A percentile compares a stretch with the other conserved stretches of the same genome.
phyloP scores from a whole-genome alignment of 1,139 yeast genomes.

The Yamadazyma jaroonii region DNA sequence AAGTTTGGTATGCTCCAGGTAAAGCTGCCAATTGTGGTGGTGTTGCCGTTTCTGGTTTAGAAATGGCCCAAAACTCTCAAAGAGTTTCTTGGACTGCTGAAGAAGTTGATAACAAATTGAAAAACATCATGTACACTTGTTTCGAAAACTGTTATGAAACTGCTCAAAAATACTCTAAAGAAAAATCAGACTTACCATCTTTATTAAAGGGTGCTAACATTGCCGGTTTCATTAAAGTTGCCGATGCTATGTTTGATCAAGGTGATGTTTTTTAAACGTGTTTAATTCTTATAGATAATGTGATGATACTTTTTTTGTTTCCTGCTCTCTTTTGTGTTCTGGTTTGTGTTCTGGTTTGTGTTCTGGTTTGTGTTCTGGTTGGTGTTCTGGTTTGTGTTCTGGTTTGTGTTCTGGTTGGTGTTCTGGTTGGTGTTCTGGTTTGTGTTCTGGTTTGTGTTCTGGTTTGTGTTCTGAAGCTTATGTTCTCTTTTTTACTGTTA shows the following conservation, averaged over 20 bases:
- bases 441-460: no score
- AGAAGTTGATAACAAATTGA: conserved; percentile 84
- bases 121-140: conserved; percentile 89
- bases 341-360: not conserved
- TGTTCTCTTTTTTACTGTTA: no score
- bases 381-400: no score
- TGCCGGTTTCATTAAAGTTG: conserved; percentile 98
- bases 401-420: no score
- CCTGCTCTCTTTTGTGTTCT: not conserved
- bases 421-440: no score
- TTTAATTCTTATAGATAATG: not conserved
- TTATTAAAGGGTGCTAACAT: conserved; percentile 98
- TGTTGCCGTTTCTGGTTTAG: conserved; percentile 97
- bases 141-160: conserved; percentile 91
- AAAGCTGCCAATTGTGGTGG: conserved; percentile 99
- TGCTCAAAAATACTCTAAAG: conserved; percentile 76
- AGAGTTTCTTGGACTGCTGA: conserved; percentile 85
- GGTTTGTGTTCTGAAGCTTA: no score
- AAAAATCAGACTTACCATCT: conserved; percentile 76
- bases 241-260: conserved; percentile 96
- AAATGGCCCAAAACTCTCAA: conserved; percentile 99
- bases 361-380: no score
- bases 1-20: conserved; percentile 99
- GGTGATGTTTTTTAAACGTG: conserved; percentile 70
- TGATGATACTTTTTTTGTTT: not conserved